Evolutionary conservation across 768 basidiomycete species (phyloP).

Genomic region (Agaricus blazei): DNA sequence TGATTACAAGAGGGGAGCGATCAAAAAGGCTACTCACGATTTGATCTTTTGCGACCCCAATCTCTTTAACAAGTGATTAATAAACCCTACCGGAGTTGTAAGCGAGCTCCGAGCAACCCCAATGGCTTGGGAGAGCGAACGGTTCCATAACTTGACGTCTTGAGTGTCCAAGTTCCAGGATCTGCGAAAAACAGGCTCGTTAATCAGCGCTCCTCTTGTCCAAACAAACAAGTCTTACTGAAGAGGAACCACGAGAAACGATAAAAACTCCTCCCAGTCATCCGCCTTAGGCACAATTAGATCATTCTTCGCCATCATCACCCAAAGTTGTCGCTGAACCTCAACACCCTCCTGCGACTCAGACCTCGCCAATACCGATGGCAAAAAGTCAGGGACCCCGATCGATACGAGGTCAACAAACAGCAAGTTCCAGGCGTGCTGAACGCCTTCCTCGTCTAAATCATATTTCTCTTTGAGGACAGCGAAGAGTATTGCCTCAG

Average conservation of each 20-base stretch:
- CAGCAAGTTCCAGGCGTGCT: conserved; percentile 40
- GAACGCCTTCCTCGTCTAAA: conserved; percentile 33
- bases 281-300: conserved; percentile 18
- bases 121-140: not conserved
- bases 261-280: conserved; percentile 36
- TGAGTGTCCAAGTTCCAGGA: conserved; percentile 43
- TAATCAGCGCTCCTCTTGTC: not conserved
- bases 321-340: conserved; percentile 45
- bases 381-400: conserved; percentile 34
- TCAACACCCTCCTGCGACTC: conserved; percentile 23
- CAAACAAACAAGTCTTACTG: conserved; percentile 27
- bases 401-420: conserved; percentile 42
- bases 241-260: conserved; percentile 43
- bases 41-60: not conserved
- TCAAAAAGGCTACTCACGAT: not conserved
- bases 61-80: not conserved
- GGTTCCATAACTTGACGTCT: not conserved
- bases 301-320: conserved; percentile 28
- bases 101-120: not conserved
- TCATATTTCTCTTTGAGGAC: conserved; percentile 40
- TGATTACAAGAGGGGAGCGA: not conserved
- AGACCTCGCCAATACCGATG: conserved; percentile 24
- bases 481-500: conserved; percentile 40
- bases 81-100: not conserved
- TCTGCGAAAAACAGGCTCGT: not conserved